Conservation (phyloP, 345 rosid species). For the Stellera chamaejasme region DNA sequence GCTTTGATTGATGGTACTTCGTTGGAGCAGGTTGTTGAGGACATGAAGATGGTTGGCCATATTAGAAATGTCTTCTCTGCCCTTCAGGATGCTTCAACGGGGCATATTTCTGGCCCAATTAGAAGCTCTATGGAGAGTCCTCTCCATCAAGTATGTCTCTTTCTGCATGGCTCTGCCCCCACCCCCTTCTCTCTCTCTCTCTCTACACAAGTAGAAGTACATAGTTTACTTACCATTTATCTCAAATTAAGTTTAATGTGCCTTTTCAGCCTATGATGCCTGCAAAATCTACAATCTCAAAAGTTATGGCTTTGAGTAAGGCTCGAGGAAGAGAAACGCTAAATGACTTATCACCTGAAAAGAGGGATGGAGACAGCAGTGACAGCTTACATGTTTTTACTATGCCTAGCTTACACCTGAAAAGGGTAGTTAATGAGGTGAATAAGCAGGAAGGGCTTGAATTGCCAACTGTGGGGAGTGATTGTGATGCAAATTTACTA, state of each 20-base stretch:
- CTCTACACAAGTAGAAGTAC: slow-evolving; percentile 3
- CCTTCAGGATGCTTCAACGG: slow-evolving; percentile 44
- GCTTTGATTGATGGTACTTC: slow-evolving; percentile 3
- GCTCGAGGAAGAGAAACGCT: slow-evolving; percentile 26
- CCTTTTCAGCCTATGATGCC: slow-evolving; percentile 43
- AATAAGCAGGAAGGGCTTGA: slow-evolving; percentile 30
- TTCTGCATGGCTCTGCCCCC: slow-evolving; percentile 3
- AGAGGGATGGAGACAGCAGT: slow-evolving; percentile 16
- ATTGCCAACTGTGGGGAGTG: slow-evolving; percentile 26
- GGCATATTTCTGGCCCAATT: slow-evolving; percentile 30
- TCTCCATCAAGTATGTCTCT: slow-evolving; percentile 38
- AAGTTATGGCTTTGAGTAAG: slow-evolving; percentile 34
- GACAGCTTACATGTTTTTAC: slow-evolving; percentile 24
- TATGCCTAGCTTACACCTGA: slow-evolving; percentile 21
- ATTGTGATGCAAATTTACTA: slow-evolving; percentile 26
- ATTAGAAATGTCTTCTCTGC: slow-evolving; percentile 53
- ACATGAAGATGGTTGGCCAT: slow-evolving; percentile 51
- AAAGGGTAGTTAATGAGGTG: slow-evolving; percentile 22
- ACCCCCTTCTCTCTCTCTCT: not conserved
- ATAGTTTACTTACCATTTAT: not conserved
- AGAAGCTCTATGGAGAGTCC: slow-evolving; percentile 36
- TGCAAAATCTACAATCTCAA: slow-evolving; percentile 27
- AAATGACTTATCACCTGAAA: slow-evolving; percentile 19
- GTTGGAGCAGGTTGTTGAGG: slow-evolving; percentile 60
- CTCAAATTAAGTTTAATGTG: not conserved